These are phyloP conservation scores for Hemileia vastatrix DNA, from an alignment of 1,284 basidiomycete species.

Conservation along the genomic window DNA sequence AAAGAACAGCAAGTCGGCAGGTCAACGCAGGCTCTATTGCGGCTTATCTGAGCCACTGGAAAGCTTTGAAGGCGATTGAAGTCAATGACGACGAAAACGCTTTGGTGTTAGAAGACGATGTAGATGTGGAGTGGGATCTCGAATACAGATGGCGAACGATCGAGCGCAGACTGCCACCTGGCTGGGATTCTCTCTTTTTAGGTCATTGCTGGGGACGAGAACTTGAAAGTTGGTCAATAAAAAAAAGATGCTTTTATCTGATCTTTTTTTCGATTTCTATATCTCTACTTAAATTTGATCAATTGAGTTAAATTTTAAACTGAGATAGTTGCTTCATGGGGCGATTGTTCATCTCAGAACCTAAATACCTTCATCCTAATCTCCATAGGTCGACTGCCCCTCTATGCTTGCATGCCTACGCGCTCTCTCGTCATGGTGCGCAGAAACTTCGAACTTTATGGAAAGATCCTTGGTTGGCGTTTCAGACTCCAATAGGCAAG, in stretches of 20 bases:
- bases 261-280: background rate
- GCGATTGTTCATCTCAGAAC: constrained; percentile 49
- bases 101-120: constrained; percentile 65
- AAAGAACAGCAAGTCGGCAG: constrained; percentile 26
- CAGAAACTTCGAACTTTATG: constrained; percentile 28
- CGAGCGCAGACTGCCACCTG: constrained; percentile 54
- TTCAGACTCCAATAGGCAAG: constrained; percentile 38
- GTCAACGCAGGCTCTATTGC: constrained; percentile 52
- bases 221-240: constrained; percentile 23
- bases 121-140: constrained; percentile 65
- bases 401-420: constrained; percentile 39
- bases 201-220: constrained; percentile 49
- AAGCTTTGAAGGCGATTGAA: constrained; percentile 47
- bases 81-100: constrained; percentile 45
- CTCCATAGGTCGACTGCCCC: constrained; percentile 50
- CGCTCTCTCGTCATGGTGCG: constrained; percentile 32
- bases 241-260: background rate
- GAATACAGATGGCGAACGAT: constrained; percentile 49
- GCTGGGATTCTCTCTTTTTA: constrained; percentile 67
- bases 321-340: background rate
- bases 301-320: background rate
- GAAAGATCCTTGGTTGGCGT: constrained; percentile 39
- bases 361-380: constrained; percentile 64
- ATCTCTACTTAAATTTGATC: background rate
- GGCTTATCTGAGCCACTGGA: constrained; percentile 64